Evolutionary conservation across 495 filamentous ascomycete genomes (phyloP).

Genomic region (Talaromyces proteolyticus): DNA sequence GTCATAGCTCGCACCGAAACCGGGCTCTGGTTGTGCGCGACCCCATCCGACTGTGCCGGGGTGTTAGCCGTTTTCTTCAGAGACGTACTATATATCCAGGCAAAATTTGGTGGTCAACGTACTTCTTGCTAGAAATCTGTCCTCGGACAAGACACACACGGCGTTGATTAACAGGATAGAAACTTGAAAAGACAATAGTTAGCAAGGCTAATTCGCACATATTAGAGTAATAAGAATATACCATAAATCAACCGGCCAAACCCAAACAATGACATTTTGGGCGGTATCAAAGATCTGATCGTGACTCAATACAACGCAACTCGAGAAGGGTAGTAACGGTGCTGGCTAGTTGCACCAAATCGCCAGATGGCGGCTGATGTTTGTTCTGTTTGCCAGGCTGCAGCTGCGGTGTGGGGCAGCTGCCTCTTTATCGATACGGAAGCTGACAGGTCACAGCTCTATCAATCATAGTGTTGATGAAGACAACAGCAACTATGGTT

Average conservation of each 20-base stretch:
- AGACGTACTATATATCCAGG: not conserved
- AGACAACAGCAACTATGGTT: not conserved
- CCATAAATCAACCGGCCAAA: constrained; percentile 70
- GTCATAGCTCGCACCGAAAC: constrained; percentile 68
- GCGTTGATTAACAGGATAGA: constrained; percentile 86
- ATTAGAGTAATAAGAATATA: constrained; percentile 16
- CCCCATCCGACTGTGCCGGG: constrained; percentile 71
- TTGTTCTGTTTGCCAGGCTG: not conserved
- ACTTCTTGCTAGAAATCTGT: constrained; percentile 95
- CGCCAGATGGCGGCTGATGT: not conserved
- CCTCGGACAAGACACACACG: constrained; percentile 92
- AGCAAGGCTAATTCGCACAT: constrained; percentile 2
- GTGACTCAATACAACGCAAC: no score
- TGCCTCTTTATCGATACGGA: constrained; percentile 1
- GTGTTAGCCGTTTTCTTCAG: constrained; percentile 5
- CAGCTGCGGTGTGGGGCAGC: no score
- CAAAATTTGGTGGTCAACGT: constrained; percentile 25
- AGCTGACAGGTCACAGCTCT: not conserved
- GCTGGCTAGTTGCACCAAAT: not conserved
- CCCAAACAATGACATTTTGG: constrained; percentile 59
- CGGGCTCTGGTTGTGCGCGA: constrained; percentile 54
- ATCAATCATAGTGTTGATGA: no score
- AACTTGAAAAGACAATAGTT: constrained; percentile 54
- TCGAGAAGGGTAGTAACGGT: not conserved
- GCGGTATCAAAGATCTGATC: not conserved